Percentiles rank a stretch among this genome's conserved stretches.
Evolutionary conservation across 2,329 filamentous ascomycete species (phyloP).

Genomic region (Thielaviopsis ethacetica): DNA sequence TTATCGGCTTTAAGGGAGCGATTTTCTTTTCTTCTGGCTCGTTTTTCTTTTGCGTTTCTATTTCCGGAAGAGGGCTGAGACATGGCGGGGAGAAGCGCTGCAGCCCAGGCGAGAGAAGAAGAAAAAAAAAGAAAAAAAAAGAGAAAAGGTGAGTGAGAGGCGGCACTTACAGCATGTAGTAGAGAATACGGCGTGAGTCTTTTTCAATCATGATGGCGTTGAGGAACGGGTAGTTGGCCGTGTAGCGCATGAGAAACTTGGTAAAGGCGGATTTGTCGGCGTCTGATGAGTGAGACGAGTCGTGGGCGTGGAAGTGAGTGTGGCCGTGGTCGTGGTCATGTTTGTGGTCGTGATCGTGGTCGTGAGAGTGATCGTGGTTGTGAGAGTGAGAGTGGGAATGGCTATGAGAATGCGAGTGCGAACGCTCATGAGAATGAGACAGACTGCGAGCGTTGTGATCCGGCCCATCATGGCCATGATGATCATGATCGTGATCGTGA

Average conservation of each 20-base stretch:
- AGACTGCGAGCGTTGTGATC: neutral
- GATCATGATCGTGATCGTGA: conserved; percentile 16
- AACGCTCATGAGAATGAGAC: conserved; percentile 15
- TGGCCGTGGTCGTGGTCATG: conserved; percentile 17
- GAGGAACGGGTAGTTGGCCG: conserved; percentile 57
- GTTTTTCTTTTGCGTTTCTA: neutral
- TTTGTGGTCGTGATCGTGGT: conserved; percentile 18
- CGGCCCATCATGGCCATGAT: conserved; percentile 11
- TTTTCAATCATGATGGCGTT: conserved; percentile 79
- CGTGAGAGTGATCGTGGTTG: conserved; percentile 16
- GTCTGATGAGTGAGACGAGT: conserved; percentile 10
- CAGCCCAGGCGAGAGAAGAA: neutral
- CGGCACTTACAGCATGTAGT: conserved; percentile 69
- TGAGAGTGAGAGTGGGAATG: neutral
- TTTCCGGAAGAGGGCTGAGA: neutral
- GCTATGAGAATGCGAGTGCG: conserved; percentile 15
- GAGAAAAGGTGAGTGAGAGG: neutral
- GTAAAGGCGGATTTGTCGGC: conserved; percentile 46
- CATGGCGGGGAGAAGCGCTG: neutral
- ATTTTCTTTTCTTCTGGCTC: neutral
- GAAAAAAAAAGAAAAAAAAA: neutral
- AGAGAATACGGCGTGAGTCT: conserved; percentile 88
- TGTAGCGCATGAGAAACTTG: conserved; percentile 50
- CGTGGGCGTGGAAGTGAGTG: conserved; percentile 18
- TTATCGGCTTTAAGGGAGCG: neutral